Evolutionary conservation across 495 filamentous ascomycete species (phyloP), one percentile per base, ranked within the genome.

Genomic region (Daldinia childiae): DNA sequence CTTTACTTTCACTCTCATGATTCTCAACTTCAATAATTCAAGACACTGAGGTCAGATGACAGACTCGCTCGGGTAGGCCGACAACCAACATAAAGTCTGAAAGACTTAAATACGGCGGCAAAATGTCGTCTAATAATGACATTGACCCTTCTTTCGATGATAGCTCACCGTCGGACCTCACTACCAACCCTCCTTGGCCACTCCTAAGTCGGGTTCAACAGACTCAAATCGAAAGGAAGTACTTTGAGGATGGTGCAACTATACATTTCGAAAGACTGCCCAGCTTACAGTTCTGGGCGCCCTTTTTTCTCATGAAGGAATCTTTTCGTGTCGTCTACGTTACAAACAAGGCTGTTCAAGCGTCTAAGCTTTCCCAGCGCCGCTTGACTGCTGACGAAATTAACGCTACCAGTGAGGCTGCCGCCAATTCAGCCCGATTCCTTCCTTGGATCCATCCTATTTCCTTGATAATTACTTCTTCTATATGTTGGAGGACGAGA

Each of bases 261-360:
- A 71, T 78, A 29, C 43, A 74, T 21, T 78, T 78, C 15, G 68
- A 70, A 15, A 39, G 43, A 3, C n/a, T 78, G 11, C 68, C 73
- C 0, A 0, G 27, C 6, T 26, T 68, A 17, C 67, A 54, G 14
- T 69, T 15, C 4, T 75, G 73, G 75, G 19, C 59, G 0, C 17
- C 51, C 1, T 52, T 38, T 4, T n/a, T 66, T 24, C 11, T 51
- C 7, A 3, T 29, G 7, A 6, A 3, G 4, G 65, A 74, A n/a
- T 0, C 0, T n/a, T 15, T 34, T 3, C 59, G 43, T 8, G 32
- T 64, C 32, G 9, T 19, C 19, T 34, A 7, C 9, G 17, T 71
- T 27, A 29, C 58, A n/a, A 17, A 1, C 2, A 74, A 43, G 55
- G 43, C 66, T 14, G 2, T 64, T 6, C 26, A 6, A 0, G 7